Percentiles rank a stretch among this genome's conserved stretches.
These are phyloP conservation scores for Peniophora sp. DNA, from an alignment of 1,284 basidiomycete genomes.

Conservation along the genomic window DNA sequence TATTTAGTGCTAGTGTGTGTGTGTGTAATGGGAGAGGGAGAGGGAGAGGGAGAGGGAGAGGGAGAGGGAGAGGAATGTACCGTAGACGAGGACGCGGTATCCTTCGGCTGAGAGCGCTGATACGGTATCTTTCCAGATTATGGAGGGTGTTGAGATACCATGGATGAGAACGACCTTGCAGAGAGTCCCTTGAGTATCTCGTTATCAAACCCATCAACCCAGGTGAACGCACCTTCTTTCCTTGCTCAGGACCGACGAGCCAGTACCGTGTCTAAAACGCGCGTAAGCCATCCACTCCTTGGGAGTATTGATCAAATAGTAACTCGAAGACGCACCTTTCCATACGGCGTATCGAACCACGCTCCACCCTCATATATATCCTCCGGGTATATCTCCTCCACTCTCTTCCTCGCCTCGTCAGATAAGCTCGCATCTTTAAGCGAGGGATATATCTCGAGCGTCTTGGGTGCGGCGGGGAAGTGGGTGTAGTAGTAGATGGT, in stretches of 20 bases:
- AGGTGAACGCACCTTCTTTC: conserved; percentile 45
- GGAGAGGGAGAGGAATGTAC: conserved; percentile 24
- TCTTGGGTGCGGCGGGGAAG: conserved; percentile 50
- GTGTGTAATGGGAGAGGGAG: too few relatives aligned
- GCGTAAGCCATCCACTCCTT: not conserved
- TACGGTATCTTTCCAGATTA: conserved; percentile 68
- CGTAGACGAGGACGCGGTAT: conserved; percentile 70
- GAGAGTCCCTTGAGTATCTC: conserved; percentile 1
- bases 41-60: conserved; percentile 1
- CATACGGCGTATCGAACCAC: conserved; percentile 57
- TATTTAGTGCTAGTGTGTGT: too few relatives aligned
- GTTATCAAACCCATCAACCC: not conserved
- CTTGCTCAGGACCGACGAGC: conserved; percentile 63
- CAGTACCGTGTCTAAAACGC: conserved; percentile 60
- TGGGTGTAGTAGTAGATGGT: conserved; percentile 50
- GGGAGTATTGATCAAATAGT: conserved; percentile 9
- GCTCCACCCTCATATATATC: conserved; percentile 56
- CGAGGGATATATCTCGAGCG: conserved; percentile 43
- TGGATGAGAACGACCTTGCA: conserved; percentile 66
- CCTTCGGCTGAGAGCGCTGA: conserved; percentile 52
- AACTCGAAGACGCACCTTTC: conserved; percentile 32
- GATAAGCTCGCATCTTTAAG: conserved; percentile 50
- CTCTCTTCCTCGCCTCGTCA: conserved; percentile 32
- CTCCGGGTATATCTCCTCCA: conserved; percentile 66
- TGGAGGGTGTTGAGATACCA: conserved; percentile 67